Base-by-base conservation (phyloP, 306 rosid genomes). In the Echinosophora koreensis region DNA sequence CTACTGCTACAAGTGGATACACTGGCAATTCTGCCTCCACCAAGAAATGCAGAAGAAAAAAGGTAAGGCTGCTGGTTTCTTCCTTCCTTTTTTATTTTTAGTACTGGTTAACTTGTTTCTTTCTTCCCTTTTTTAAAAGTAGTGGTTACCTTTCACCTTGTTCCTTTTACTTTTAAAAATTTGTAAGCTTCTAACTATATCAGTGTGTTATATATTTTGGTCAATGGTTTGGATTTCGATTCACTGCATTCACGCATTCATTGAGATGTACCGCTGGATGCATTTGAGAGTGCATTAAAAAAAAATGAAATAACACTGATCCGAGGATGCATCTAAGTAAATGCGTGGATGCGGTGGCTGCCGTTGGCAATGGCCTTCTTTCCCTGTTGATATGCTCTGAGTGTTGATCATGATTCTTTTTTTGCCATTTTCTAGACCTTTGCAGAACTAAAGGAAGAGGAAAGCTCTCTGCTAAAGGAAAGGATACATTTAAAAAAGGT, bases 391-490 rank as follows among this genome's bases (percentile, higher is more conserved):
- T 55, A 12, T 49, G 38, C 16, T 9, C 0, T 35, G 69, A 41
- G 4, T 65, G 61, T 54, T 77, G 41, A 80, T 38, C 22, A 14
- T 68, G 51, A 56, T 44, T 60, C 11, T 50, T 63, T 42, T 76
- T 66, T 56, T 44, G 50, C 15, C 73, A 62, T 76, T 57, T 30
- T 79, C 1, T 62, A 94, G 98, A 88, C 93, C 6, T 84, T 84
- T 80, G 89, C 93, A 41, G 93, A 94, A 84, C 90, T 92, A 7
- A 89, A 90, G 77, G 97, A 94, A 78, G 93, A 88, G 88, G 97
- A 92, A 79, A 78, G 65, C 80, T 82, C 89, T 27, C 87, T 95
- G 83, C 80, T 92, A 83, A 87, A 86, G 80, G 96, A 90, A 87
- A 90, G 82, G 73, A 62, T 67, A 57, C 34, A 66, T 72, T 67